Percentiles rank a stretch among this genome's conserved stretches.
Evolutionary conservation across 2,329 filamentous ascomycete species (phyloP).

Genomic region (Microthyrium microscopicum): DNA sequence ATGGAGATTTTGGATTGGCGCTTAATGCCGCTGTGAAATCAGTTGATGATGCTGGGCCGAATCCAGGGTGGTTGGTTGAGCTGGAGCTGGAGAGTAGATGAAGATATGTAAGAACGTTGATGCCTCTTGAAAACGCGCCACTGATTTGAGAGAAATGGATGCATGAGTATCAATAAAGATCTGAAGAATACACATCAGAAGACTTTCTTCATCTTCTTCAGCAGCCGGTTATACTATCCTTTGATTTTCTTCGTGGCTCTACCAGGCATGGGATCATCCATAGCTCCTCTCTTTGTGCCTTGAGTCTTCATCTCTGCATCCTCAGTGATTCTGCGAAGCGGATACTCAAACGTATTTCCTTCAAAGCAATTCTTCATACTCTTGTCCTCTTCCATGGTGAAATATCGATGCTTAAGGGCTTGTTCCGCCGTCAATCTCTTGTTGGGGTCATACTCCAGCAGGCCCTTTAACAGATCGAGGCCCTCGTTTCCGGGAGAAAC

Average conservation of each 20-base stretch:
- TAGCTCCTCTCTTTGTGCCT: slow-evolving; percentile 77
- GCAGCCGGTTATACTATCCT: too few relatives aligned
- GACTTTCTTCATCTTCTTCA: too few relatives aligned
- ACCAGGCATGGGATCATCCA: slow-evolving; percentile 65
- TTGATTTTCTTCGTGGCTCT: slow-evolving; percentile 38
- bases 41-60: too few relatives aligned
- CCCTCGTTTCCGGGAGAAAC: slow-evolving; percentile 43
- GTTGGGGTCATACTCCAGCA: slow-evolving; percentile 85
- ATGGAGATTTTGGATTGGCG: too few relatives aligned
- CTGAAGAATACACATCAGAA: too few relatives aligned
- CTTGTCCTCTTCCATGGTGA: slow-evolving; percentile 43
- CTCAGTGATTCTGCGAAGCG: slow-evolving; percentile 77
- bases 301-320: slow-evolving; percentile 93
- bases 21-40: too few relatives aligned
- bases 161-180: too few relatives aligned
- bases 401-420: slow-evolving; percentile 84
- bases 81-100: too few relatives aligned
- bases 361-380: slow-evolving; percentile 80
- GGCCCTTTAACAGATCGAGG: slow-evolving; percentile 60
- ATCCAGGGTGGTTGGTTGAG: too few relatives aligned
- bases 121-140: too few relatives aligned
- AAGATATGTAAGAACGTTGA: too few relatives aligned
- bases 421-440: slow-evolving; percentile 76
- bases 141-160: too few relatives aligned
- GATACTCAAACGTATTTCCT: slow-evolving; percentile 75